A percentile compares a stretch with the other conserved stretches of the same genome.
Conservation (phyloP, 225 moss, liverwort and hornwort genomes). For the Takakia lepidozioides region DNA sequence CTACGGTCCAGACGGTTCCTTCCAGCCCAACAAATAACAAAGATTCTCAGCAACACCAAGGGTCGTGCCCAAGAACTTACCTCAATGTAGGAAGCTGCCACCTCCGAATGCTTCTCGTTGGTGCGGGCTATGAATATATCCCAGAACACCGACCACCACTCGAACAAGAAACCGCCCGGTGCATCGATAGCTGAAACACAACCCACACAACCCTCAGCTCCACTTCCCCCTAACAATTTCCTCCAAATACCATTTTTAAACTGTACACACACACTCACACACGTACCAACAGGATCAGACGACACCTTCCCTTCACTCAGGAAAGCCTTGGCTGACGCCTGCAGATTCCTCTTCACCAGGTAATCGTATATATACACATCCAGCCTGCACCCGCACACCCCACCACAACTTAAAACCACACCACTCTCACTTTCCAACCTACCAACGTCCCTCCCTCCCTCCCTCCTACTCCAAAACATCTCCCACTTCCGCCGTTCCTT, state of each 20-base stretch:
- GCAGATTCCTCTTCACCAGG: slow-evolving; percentile 91
- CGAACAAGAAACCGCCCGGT: slow-evolving; percentile 95
- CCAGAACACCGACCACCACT: slow-evolving; percentile 99
- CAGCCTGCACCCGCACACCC: slow-evolving; percentile 63
- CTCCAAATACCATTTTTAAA: no score
- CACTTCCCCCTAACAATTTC: no score
- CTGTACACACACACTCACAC: no score
- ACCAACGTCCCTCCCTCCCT: no score
- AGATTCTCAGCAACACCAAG: no score
- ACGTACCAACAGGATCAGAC: slow-evolving; percentile 93
- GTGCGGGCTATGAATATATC: slow-evolving; percentile 99
- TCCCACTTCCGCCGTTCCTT: no score
- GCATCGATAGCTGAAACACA: slow-evolving; percentile 97
- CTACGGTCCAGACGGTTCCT: no score
- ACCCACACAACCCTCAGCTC: no score
- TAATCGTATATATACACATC: slow-evolving; percentile 99
- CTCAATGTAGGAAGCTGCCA: slow-evolving; percentile 99
- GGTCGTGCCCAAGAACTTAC: slow-evolving; percentile 22
- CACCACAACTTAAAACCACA: no score
- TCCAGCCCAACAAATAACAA: no score
- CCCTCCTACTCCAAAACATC: no score
- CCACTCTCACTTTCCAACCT: no score
- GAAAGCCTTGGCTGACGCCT: slow-evolving; percentile 90
- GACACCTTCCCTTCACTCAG: slow-evolving; percentile 97
- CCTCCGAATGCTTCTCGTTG: slow-evolving; percentile 98